Percentiles rank a stretch among this genome's conserved stretches.
These are phyloP conservation scores for Fomitopsis palustris DNA, from an alignment of 1,284 basidiomycete genomes.

Conservation along the genomic window DNA sequence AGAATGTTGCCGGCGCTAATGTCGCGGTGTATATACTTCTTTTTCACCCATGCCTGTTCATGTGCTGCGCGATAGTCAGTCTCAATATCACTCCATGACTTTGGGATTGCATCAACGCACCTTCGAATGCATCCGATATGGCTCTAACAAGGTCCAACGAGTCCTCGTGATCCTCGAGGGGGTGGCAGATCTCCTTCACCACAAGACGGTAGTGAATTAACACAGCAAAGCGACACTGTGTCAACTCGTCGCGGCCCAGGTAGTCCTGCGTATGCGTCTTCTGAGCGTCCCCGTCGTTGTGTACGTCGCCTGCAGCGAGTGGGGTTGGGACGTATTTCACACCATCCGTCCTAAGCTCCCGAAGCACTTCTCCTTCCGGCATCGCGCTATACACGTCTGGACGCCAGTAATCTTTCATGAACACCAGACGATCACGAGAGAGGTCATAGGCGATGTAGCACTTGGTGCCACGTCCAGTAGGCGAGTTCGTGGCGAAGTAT, in stretches of 20 bases:
- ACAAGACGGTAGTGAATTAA: conserved; percentile 5
- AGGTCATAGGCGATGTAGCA: conserved; percentile 3
- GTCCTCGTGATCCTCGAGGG: neutral
- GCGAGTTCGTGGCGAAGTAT: neutral
- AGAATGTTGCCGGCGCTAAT: conserved; percentile 7
- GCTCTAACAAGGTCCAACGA: neutral
- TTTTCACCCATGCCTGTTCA: neutral
- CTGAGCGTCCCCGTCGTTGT: neutral
- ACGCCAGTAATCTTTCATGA: conserved; percentile 2
- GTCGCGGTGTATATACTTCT: conserved; percentile 1
- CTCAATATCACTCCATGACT: neutral
- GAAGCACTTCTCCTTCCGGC: neutral
- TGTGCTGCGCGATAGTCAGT: neutral
- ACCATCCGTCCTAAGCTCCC: neutral
- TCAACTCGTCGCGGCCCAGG: neutral
- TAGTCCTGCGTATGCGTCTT: neutral
- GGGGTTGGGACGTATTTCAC: conserved; percentile 4
- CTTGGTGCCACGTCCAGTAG: neutral
- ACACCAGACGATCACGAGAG: neutral
- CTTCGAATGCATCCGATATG: conserved; percentile 2
- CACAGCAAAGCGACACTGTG: neutral
- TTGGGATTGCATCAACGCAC: neutral
- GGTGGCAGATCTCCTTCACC: conserved; percentile 6
- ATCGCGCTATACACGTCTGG: neutral
- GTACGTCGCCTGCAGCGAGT: conserved; percentile 5